Evolutionary conservation across 331 rosid species (phyloP).

Genomic region (Malus hybrid): DNA sequence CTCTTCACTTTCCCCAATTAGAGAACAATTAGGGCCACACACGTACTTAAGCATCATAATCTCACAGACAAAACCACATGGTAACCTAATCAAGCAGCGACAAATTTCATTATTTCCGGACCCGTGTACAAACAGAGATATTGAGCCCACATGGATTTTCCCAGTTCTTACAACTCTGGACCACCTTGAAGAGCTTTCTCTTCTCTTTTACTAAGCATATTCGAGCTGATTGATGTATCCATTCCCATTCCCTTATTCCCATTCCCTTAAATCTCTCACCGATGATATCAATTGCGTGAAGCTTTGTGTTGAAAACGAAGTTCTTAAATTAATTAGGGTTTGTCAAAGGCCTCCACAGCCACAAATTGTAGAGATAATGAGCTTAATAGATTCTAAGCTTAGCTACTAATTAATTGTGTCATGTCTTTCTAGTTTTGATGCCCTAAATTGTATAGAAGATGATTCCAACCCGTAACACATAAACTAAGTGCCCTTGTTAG

Average conservation of each 20-base stretch:
- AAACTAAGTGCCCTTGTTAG: conserved; percentile 20
- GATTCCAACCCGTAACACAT: conserved; percentile 40
- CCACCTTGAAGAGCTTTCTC: background rate
- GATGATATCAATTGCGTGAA: conserved; percentile 42
- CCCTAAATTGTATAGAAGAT: conserved; percentile 22
- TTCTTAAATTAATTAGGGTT: background rate
- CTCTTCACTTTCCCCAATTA: background rate
- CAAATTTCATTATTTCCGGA: background rate
- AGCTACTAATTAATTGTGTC: background rate
- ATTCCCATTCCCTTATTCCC: background rate
- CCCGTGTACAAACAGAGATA: background rate
- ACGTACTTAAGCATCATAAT: background rate
- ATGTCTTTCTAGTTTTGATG: background rate
- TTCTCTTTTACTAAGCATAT: background rate
- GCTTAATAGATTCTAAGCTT: background rate
- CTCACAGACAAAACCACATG: background rate
- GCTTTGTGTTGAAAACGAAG: conserved; percentile 35
- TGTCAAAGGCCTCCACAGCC: conserved; percentile 15
- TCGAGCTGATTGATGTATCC: background rate
- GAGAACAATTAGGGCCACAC: background rate
- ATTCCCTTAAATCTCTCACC: conserved; percentile 3
- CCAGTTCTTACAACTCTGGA: background rate
- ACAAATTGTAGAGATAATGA: conserved; percentile 9
- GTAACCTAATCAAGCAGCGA: background rate
- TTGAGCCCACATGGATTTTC: background rate